Percentiles rank a stretch among this genome's conserved stretches.
phyloP scores from a whole-genome alignment of 1,284 basidiomycete species.

The Trametes pubescens region DNA sequence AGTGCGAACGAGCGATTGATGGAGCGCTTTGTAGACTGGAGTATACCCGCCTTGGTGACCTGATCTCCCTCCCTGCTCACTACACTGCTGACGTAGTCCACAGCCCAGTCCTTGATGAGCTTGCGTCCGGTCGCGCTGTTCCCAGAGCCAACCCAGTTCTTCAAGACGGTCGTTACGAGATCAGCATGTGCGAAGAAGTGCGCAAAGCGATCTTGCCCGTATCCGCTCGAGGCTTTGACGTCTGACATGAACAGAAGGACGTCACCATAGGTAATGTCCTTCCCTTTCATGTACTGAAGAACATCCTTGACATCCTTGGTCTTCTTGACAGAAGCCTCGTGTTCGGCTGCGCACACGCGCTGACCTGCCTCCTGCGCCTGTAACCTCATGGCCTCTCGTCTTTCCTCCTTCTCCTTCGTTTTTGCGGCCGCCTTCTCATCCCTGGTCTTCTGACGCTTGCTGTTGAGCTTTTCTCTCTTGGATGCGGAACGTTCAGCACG shows the following conservation, averaged over 20 bases:
- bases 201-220: neutral
- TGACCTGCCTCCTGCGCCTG: neutral
- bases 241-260: constrained; percentile 7
- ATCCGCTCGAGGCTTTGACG: neutral
- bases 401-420: too few species aligned
- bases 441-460: neutral
- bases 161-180: neutral
- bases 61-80: neutral
- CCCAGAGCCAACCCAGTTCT: constrained; percentile 10
- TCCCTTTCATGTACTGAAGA: neutral
- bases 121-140: constrained; percentile 18
- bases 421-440: neutral
- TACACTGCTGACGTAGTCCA: neutral
- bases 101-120: constrained; percentile 11
- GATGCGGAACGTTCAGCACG: neutral
- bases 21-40: neutral
- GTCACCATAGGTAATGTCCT: neutral
- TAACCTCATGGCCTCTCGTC: neutral
- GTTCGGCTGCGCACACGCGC: neutral
- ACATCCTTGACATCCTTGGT: neutral
- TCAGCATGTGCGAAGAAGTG: constrained; percentile 9
- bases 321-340: constrained; percentile 4
- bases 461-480: neutral
- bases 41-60: neutral
- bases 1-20: too few species aligned